Conservation (phyloP, 148 eudicot species). For the Rheum nobile region DNA sequence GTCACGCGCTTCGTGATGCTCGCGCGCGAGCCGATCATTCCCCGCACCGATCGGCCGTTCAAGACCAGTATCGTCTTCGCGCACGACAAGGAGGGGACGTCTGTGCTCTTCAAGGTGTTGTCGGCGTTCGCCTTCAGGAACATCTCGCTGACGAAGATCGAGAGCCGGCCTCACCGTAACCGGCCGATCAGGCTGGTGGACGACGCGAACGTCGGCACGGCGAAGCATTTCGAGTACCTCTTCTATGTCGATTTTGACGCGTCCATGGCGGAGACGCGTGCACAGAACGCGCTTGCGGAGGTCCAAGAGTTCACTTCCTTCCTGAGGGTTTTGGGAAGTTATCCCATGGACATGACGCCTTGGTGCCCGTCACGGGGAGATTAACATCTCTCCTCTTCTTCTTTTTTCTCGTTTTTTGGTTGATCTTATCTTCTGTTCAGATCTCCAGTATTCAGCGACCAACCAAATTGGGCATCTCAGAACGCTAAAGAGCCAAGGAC, state of each 20-base stretch:
- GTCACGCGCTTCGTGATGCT: slow-evolving; percentile 93
- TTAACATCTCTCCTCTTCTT: slow-evolving; percentile 5
- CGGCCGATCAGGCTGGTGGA: slow-evolving; percentile 70
- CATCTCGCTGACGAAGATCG: slow-evolving; percentile 85
- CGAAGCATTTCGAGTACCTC: slow-evolving; percentile 96
- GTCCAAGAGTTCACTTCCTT: slow-evolving; percentile 95
- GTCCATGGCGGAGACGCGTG: slow-evolving; percentile 83
- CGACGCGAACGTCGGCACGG: slow-evolving; percentile 78
- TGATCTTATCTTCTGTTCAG: slow-evolving; percentile 1
- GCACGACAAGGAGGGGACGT: slow-evolving; percentile 63
- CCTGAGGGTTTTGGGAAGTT: slow-evolving; percentile 87
- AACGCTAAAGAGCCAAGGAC: no score
- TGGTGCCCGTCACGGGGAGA: slow-evolving; percentile 51
- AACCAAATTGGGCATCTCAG: not conserved
- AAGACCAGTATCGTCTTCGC: slow-evolving; percentile 98
- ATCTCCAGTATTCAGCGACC: not conserved
- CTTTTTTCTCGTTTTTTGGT: not conserved
- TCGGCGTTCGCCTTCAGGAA: slow-evolving; percentile 93
- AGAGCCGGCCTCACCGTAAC: slow-evolving; percentile 86
- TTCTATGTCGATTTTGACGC: slow-evolving; percentile 96
- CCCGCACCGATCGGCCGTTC: slow-evolving; percentile 77
- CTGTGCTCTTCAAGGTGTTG: slow-evolving; percentile 87
- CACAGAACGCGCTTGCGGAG: slow-evolving; percentile 90
- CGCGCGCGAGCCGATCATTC: slow-evolving; percentile 91
- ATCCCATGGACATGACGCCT: slow-evolving; percentile 97